Conservation (phyloP, 768 basidiomycete species). For the Boletus vinaceobasis region DNA sequence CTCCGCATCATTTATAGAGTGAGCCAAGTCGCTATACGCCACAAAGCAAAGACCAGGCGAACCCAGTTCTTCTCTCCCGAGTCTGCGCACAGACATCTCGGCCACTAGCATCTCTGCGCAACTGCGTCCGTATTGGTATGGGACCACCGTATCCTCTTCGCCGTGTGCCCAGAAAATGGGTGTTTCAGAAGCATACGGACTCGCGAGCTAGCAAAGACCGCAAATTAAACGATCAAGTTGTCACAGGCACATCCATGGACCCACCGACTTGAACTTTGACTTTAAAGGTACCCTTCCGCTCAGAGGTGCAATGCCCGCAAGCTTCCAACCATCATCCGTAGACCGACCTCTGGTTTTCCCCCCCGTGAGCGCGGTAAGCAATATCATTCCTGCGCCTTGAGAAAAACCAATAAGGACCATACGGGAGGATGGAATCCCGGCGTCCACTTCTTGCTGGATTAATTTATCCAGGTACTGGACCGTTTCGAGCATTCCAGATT, state of each 20-base stretch:
- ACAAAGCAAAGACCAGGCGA: constrained; percentile 4
- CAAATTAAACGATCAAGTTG: neutral
- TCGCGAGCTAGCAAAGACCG: neutral
- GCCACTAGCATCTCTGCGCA: neutral
- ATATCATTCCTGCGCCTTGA: constrained; percentile 3
- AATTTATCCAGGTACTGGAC: neutral
- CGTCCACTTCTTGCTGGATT: neutral
- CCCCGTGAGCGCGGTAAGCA: constrained; percentile 5
- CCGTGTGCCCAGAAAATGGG: constrained; percentile 1
- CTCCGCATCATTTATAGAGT: neutral
- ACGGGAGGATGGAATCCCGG: neutral
- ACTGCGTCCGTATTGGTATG: neutral
- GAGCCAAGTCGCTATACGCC: neutral
- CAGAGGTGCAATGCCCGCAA: neutral
- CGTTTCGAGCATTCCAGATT: neutral
- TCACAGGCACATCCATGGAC: neutral
- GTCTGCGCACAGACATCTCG: neutral
- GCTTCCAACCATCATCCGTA: neutral
- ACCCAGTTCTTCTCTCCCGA: neutral
- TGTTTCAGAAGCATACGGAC: neutral
- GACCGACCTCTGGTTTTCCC: neutral
- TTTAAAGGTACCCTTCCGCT: neutral
- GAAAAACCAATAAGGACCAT: neutral
- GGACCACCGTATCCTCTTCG: neutral
- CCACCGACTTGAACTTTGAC: neutral